Base-by-base conservation (phyloP, 2,329 filamentous ascomycete genomes). In the Colletotrichum musae region DNA sequence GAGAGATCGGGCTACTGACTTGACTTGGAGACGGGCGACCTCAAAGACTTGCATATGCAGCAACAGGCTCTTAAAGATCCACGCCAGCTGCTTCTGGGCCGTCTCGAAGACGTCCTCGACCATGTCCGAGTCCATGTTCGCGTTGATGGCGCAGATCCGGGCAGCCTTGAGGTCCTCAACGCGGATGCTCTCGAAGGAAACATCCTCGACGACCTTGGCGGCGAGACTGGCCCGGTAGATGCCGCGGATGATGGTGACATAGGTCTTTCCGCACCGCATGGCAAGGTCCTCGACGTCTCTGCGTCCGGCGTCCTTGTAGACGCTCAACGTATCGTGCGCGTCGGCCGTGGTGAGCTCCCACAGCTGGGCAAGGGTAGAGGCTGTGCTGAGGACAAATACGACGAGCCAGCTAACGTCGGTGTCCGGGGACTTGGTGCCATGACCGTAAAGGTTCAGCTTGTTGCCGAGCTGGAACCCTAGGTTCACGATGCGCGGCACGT, bases 41-140 rank as follows among this genome's bases (percentile, higher is more conserved):
- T 65, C 28, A 24, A 64, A 64, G 24, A 69, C 62, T 41, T 69
- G 62, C 15, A 60, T 15, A 32, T 69, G 66, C 15, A 69, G 43
- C 24, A 69, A 12, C 2, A 69, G 39, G 2, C 56, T 57, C 4
- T 32, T 5, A 6, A 51, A 60, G 48, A 66, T 32, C 61, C 62
- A 69, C 6, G 36, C 12, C 24, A 69, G 26, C 16, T 66, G 66
- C 15, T 21, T n/a, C 0, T 41, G 32, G 0, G 48, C 28, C 10
- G 36, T 51, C 3, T 60, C 26, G 10, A 66, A 12, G 1, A 18
- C 18, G 26, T 56, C 50, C 10, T 21, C n/a, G 4, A 66, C 32
- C 50, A 57, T 1, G 0, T 0, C 15, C 51, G 50, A 59, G 4
- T 56, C 39, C 43, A 69, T 57, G 4, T 65, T 68, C 16, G 47